phyloP scores from a whole-genome alignment of 1,284 basidiomycete species.

The Paramarasmius palmivorus region DNA sequence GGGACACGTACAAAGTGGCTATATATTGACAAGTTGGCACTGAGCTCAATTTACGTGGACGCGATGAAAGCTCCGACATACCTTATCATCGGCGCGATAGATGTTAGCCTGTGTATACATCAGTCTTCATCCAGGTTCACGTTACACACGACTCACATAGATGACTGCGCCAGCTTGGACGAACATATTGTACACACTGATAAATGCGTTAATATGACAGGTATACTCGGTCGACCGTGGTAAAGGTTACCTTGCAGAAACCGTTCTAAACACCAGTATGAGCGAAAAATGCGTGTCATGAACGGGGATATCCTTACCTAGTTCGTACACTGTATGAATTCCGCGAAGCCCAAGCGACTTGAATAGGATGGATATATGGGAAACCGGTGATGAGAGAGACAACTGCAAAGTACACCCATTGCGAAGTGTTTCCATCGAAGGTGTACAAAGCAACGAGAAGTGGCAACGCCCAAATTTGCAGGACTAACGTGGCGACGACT shows the following conservation, averaged over 20 bases:
- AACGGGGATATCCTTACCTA: slow-evolving; percentile 23
- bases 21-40: slow-evolving; percentile 1
- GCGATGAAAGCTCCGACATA: slow-evolving; percentile 15
- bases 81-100: slow-evolving; percentile 46
- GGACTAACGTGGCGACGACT: slow-evolving; percentile 49
- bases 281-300: background rate
- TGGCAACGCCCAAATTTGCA: slow-evolving; percentile 64
- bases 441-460: slow-evolving; percentile 59
- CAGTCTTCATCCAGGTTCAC: background rate
- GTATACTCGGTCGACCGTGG: background rate
- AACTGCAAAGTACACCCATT: slow-evolving; percentile 61
- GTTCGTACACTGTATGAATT: slow-evolving; percentile 61
- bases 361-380: slow-evolving; percentile 45
- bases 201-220: background rate
- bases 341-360: slow-evolving; percentile 64
- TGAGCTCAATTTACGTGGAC: background rate
- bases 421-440: slow-evolving; percentile 49
- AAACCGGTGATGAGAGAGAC: slow-evolving; percentile 56
- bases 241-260: slow-evolving; percentile 42
- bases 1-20: slow-evolving; percentile 46
- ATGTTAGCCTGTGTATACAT: slow-evolving; percentile 36
- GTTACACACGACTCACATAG: slow-evolving; percentile 37
- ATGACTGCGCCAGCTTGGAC: slow-evolving; percentile 56
- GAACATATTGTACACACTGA: slow-evolving; percentile 62
- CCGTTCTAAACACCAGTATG: slow-evolving; percentile 35